Percentiles rank a stretch among this genome's conserved stretches.
Conservation (phyloP, 2,329 filamentous ascomycete species). For the Cytospora schulzeri region DNA sequence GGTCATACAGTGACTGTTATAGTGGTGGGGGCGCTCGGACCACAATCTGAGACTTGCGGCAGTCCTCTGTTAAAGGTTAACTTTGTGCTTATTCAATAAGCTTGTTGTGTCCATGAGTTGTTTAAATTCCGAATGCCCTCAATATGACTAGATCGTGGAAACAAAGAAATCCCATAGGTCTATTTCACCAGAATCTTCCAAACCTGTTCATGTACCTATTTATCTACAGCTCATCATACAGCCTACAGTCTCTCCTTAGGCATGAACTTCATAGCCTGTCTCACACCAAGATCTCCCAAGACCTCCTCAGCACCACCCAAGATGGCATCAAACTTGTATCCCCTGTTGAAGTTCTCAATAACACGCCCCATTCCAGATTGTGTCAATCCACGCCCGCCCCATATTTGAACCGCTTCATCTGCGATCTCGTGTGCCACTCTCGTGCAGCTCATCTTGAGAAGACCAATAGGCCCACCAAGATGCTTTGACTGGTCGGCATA, state of each 20-base stretch:
- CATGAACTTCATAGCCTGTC: slow-evolving; percentile 82
- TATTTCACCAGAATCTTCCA: no score
- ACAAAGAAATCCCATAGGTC: background rate
- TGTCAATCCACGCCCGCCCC: slow-evolving; percentile 79
- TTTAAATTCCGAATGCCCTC: background rate
- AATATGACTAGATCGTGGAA: background rate
- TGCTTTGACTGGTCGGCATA: slow-evolving; percentile 75
- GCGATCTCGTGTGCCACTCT: slow-evolving; percentile 80
- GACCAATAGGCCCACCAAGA: slow-evolving; percentile 77
- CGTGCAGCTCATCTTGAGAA: slow-evolving; percentile 79
- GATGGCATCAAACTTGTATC: slow-evolving; percentile 80
- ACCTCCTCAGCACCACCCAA: slow-evolving; percentile 84
- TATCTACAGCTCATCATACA: no score
- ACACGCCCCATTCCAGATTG: slow-evolving; percentile 81
- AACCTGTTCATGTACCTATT: no score
- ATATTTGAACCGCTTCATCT: slow-evolving; percentile 83
- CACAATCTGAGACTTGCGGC: background rate
- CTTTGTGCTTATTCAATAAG: no score
- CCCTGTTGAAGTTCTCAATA: slow-evolving; percentile 82
- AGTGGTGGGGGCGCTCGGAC: slow-evolving; percentile 1
- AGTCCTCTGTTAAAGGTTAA: background rate
- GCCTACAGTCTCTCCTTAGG: slow-evolving; percentile 77
- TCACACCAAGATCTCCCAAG: slow-evolving; percentile 76
- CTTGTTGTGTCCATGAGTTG: background rate
- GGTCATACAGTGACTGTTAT: background rate